Conservation (phyloP, 2,329 filamentous ascomycete genomes). For the Nectriaceae sp. region DNA sequence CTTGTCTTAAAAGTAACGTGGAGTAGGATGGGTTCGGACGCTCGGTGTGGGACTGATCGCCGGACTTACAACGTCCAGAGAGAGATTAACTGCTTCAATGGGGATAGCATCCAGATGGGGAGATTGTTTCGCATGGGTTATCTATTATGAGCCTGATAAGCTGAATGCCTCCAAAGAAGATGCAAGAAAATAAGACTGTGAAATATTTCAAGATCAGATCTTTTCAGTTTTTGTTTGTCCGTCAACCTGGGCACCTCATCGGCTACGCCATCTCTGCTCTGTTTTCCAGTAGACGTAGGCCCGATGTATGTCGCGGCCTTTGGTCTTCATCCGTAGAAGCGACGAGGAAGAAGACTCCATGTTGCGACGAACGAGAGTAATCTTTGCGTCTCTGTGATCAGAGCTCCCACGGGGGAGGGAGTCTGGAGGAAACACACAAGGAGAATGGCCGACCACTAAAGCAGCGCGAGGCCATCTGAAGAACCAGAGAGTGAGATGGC, state of each 20-base stretch:
- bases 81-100: too few species aligned
- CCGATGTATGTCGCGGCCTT: constrained; percentile 59
- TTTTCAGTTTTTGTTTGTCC: constrained; percentile 68
- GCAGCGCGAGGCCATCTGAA: constrained; percentile 10
- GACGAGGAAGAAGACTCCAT: constrained; percentile 53
- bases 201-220: constrained; percentile 59
- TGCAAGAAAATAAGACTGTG: constrained; percentile 3
- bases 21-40: too few species aligned
- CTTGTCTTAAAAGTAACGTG: too few species aligned
- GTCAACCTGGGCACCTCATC: constrained; percentile 52
- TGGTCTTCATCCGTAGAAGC: constrained; percentile 52
- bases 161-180: too few species aligned
- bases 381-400: constrained; percentile 9
- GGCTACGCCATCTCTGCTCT: constrained; percentile 44
- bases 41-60: too few species aligned
- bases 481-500: constrained; percentile 25
- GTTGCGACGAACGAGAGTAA: constrained; percentile 41
- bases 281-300: constrained; percentile 5
- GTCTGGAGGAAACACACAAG: too few species aligned
- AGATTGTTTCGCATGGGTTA: too few species aligned
- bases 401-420: neutral
- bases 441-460: constrained; percentile 12
- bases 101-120: too few species aligned
- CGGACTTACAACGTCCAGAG: too few species aligned
- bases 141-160: too few species aligned